Percentiles rank a stretch among this genome's conserved stretches.
Conservation (phyloP, 495 filamentous ascomycete genomes). For the Aspergillus bertholletiae region DNA sequence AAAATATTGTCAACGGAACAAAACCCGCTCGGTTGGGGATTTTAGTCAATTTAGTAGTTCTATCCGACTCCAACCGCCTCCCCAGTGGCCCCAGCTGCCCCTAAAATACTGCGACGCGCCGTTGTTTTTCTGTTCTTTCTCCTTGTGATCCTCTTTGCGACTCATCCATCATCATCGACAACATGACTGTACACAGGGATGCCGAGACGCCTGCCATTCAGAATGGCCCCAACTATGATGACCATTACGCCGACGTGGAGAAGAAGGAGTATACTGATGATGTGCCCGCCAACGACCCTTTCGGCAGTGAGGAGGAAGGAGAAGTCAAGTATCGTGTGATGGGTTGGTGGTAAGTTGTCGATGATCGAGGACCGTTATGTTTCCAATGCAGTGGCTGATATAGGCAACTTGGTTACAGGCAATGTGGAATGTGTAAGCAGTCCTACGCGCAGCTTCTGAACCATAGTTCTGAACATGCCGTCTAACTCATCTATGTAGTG, state of each 20-base stretch:
- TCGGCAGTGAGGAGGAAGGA: slow-evolving; percentile 38
- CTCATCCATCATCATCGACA: background rate
- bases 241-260: background rate
- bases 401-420: no score
- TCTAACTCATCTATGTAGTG: slow-evolving; percentile 24
- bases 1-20: background rate
- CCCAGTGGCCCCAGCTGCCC: background rate
- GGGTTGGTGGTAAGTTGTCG: slow-evolving; percentile 37
- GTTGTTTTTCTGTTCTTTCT: background rate
- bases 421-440: slow-evolving; percentile 34
- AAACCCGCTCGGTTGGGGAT: background rate
- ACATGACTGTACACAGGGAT: background rate
- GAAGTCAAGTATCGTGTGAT: slow-evolving; percentile 44
- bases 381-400: no score
- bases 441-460: background rate
- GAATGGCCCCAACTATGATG: background rate
- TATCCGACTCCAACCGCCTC: background rate
- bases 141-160: background rate
- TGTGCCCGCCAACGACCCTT: slow-evolving; percentile 25
- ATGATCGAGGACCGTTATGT: background rate
- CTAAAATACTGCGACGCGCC: background rate
- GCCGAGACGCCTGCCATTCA: background rate
- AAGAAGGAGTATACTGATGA: slow-evolving; percentile 1
- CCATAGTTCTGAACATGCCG: background rate
- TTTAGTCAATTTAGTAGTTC: background rate